These are phyloP conservation scores for Trametes sanguinea DNA, from an alignment of 768 basidiomycete species.

Conservation along the genomic window DNA sequence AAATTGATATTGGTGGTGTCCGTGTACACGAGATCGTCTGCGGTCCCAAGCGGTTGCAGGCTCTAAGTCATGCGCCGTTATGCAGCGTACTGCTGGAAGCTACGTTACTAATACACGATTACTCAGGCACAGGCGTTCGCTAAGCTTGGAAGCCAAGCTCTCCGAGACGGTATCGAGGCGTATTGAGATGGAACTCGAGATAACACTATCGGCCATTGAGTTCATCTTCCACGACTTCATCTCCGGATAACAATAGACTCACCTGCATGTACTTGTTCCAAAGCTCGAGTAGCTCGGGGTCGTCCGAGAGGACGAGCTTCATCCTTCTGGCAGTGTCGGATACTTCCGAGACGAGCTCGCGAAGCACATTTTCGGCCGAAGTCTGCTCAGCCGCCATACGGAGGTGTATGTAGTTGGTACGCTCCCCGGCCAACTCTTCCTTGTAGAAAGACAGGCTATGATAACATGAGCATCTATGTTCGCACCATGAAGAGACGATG, in stretches of 20 bases:
- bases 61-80: too few relatives aligned
- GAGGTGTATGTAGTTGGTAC: constrained; percentile 22
- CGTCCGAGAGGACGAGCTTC: neutral
- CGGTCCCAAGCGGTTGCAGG: too few relatives aligned
- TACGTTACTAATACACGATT: too few relatives aligned
- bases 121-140: too few relatives aligned
- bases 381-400: constrained; percentile 14
- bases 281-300: neutral
- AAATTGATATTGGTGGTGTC: too few relatives aligned
- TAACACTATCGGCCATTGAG: neutral
- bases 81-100: too few relatives aligned
- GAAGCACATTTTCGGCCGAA: neutral
- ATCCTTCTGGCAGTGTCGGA: constrained; percentile 7
- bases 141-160: constrained; percentile 4
- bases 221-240: too few relatives aligned
- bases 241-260: neutral
- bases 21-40: too few relatives aligned
- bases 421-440: constrained; percentile 24
- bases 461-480: neutral
- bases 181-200: constrained; percentile 10
- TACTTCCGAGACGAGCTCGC: constrained; percentile 12
- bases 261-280: constrained; percentile 9
- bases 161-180: constrained; percentile 3
- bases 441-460: constrained; percentile 27
- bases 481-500: too few relatives aligned